Evolutionary conservation across 1,284 basidiomycete genomes (phyloP), one percentile per base, ranked within the genome.

Genomic region (Ganoderma leucocontextum): DNA sequence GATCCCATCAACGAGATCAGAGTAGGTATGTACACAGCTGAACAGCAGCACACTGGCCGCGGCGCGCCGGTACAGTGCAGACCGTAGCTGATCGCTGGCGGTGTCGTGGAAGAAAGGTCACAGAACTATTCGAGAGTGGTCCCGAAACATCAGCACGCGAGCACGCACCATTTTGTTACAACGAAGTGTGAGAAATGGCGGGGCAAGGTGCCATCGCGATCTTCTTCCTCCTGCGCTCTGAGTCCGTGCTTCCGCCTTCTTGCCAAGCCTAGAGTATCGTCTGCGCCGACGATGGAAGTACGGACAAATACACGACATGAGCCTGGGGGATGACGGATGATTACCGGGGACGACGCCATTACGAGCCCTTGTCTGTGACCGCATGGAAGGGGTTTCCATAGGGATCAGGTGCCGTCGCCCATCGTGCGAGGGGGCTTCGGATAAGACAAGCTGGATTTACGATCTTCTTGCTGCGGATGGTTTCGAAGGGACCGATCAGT

Each of bases 81-180:
- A n/a, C n/a, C n/a, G n/a, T n/a, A n/a, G 17, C n/a, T 41, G 12
- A 39, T 38, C 58, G n/a, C 38, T 41, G 17, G 22, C 38, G n/a
- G n/a, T n/a, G n/a, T n/a, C n/a, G n/a, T n/a, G n/a, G n/a, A n/a
- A n/a, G n/a, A n/a, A n/a, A n/a, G n/a, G n/a, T n/a, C n/a, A n/a
- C n/a, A n/a, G n/a, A n/a, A n/a, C n/a, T n/a, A n/a, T n/a, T n/a
- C n/a, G n/a, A n/a, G n/a, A n/a, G 17, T 25, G 17, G 25, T 42
- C n/a, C 8, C 17, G n/a, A 53, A 49, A 12, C 8, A 61, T 57
- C 47, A 55, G 58, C 64, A 65, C 59, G 59, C 59, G 47, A 65
- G 49, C 47, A 61, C 58, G 58, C 64, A 61, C 64, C 47, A 65
- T 60, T 22, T 55, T 25, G 59, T 38, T 42, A 25, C 33, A 35